Conservation (phyloP, 2,329 filamentous ascomycete species). For the Xylariaceae sp. region DNA sequence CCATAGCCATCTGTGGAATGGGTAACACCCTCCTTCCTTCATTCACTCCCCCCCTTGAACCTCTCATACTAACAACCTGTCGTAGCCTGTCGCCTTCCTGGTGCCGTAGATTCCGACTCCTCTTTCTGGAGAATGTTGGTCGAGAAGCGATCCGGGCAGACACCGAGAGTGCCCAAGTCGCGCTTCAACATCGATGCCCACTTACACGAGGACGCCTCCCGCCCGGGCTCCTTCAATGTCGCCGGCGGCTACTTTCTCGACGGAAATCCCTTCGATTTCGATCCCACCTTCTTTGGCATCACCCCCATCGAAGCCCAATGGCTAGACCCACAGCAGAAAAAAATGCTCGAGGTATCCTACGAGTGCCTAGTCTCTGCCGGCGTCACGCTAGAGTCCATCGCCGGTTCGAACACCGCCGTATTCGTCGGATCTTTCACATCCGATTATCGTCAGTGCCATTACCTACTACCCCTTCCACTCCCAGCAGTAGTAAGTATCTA, state of each 20-base stretch:
- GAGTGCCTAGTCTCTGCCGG: slow-evolving; percentile 39
- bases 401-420: slow-evolving; percentile 30
- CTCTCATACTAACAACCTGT: slow-evolving; percentile 5
- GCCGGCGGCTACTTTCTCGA: slow-evolving; percentile 27
- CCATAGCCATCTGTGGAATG: slow-evolving; percentile 24
- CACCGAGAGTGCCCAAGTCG: slow-evolving; percentile 15
- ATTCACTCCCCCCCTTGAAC: neutral
- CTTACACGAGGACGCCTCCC: slow-evolving; percentile 18
- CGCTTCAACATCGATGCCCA: slow-evolving; percentile 24
- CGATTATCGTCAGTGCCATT: slow-evolving; percentile 21
- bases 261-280: slow-evolving; percentile 20
- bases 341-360: slow-evolving; percentile 38
- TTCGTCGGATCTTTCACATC: slow-evolving; percentile 25
- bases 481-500: neutral
- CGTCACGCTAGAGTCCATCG: slow-evolving; percentile 27
- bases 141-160: slow-evolving; percentile 18
- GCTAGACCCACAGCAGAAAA: slow-evolving; percentile 41
- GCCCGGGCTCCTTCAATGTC: slow-evolving; percentile 21
- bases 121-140: slow-evolving; percentile 22
- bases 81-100: slow-evolving; percentile 23
- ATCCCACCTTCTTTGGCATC: slow-evolving; percentile 38
- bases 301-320: slow-evolving; percentile 35
- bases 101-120: slow-evolving; percentile 17
- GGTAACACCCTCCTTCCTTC: slow-evolving; percentile 1
- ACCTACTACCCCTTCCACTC: slow-evolving; percentile 5